Conservation (phyloP, 345 rosid species). For the Salix brachista region DNA sequence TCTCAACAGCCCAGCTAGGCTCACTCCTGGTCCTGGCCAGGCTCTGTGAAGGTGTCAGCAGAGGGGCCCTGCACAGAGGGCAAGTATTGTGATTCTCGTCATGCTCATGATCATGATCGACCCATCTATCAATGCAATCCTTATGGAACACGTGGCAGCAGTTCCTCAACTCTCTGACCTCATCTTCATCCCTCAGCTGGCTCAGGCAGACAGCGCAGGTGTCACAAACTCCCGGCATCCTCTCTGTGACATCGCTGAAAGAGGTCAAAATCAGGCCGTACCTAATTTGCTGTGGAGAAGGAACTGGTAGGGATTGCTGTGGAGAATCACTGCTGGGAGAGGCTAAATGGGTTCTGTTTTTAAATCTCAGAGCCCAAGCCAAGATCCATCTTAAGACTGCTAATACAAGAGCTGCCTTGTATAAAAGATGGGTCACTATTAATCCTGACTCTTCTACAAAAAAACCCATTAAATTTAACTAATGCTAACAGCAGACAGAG, state of each 20-base stretch:
- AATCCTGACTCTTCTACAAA: slow-evolving; percentile 61
- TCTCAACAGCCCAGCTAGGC: slow-evolving; percentile 94
- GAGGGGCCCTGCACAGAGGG: slow-evolving; percentile 85
- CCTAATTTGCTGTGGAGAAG: slow-evolving; percentile 48
- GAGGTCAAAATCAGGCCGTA: slow-evolving; percentile 51
- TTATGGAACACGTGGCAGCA: slow-evolving; percentile 87
- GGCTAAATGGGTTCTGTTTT: slow-evolving; percentile 30
- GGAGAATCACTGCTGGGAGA: slow-evolving; percentile 7
- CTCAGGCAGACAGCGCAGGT: slow-evolving; percentile 83
- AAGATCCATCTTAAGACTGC: slow-evolving; percentile 71
- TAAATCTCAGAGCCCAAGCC: slow-evolving; percentile 49
- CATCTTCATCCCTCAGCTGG: slow-evolving; percentile 47
- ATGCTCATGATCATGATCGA: slow-evolving; percentile 55
- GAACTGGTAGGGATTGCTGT: not conserved
- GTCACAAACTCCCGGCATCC: slow-evolving; percentile 35
- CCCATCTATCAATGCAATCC: slow-evolving; percentile 88
- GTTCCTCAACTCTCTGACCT: slow-evolving; percentile 73
- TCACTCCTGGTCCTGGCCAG: slow-evolving; percentile 44
- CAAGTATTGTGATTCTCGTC: slow-evolving; percentile 60
- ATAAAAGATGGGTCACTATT: slow-evolving; percentile 50
- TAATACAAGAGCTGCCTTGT: slow-evolving; percentile 67
- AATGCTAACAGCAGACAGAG: not conserved
- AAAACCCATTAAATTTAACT: slow-evolving; percentile 41
- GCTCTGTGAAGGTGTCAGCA: slow-evolving; percentile 46
- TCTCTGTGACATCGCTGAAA: slow-evolving; percentile 48